Base-by-base conservation (phyloP, 306 rosid species). In the Cajanus cajan region DNA sequence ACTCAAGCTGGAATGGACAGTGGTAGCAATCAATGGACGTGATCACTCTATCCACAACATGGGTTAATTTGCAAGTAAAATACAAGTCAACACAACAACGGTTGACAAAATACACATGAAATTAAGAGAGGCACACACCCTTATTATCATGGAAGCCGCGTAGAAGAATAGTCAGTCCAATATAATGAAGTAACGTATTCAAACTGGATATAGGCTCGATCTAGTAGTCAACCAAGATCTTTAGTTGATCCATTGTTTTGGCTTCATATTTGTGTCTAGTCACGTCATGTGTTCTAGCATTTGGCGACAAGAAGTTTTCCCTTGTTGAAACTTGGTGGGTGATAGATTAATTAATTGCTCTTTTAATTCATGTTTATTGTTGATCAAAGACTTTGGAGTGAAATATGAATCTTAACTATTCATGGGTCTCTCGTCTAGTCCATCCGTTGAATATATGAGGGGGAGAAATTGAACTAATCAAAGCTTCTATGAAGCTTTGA, bases 261-360 rank as follows among this genome's bases (percentile, higher is more conserved):
- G 63, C 75, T 39, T 37, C 21, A 51, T 45, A 31, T 62, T 51
- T 34, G 62, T 68, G 40, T 48, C 63, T 58, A 9, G 82, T 68
- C 82, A 50, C 39, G 52, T 34, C 73, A 25, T 43, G 18, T 85
- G 88, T 84, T 22, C 34, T 59, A 19, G 40, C 39, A 62, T 71
- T 82, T 73, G 34, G 8, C 37, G 82, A 85, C 90, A 87, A 2
- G 54, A 40, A 33, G 80, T 48, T 68, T 68, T 82, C 58, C 51
- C 16, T 12, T 0, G 28, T 36, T 21, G 67, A 64, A 76, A 54
- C 58, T 55, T 25, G 12, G 28, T 12, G 24, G 36, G n/a, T n/a
- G 25, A 16, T 43, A n/a, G 8, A 31, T 33, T 1, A 2, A 65
- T 25, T 28, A 62, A 77, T 11, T 51, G 3, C 10, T 13, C 24